Evolutionary conservation across 108 stramenopile species (phyloP), one percentile per base, ranked within the genome.

Genomic region (Pseudonitzschia multiseries): DNA sequence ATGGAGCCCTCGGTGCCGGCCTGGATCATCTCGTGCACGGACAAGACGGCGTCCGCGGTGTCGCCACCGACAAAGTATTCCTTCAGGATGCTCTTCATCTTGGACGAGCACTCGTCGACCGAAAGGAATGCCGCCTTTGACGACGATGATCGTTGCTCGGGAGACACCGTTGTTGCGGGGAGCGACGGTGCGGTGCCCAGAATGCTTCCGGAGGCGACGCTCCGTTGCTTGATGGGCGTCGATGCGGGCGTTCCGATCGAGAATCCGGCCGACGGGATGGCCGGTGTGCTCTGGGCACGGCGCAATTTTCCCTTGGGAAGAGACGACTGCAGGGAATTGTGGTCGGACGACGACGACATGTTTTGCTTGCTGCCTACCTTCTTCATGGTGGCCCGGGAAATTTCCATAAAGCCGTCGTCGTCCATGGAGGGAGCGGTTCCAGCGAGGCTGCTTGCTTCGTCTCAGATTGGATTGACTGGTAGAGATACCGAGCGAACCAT

Each of bases 51-150:
- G 72, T 95, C 91, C 42, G 71, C 80, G 4, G 80, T 85, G 69
- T 95, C 93, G 15, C 89, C 91, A 40, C 83, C 74, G 29, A 87
- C 80, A 73, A 91, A 87, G 57, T 78, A 95, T 65, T 95, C 89
- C 56, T 91, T 91, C 28, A 95, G 46, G 65, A 87, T 77, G 28
- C 60, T 81, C 57, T 87, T 81, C 24, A 77, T 85, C 64, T 85
- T 88, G 10, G 84, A 78, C 18, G 69, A 81, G 44, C 86, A 88
- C 69, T 88, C 78, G n/a, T 85, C 83, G 18, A 86, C 83, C 48
- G 66, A 76, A 54, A 73, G 20, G 42, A 74, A n/a, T n/a, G n/a
- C n/a, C n/a, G n/a, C 61, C 46, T 40, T 60, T 73, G 73, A n/a
- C n/a, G n/a, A n/a, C n/a, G n/a, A n/a, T n/a, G n/a, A n/a, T n/a